Percentiles rank a stretch among this genome's conserved stretches.
Conservation (phyloP, 73 alveolate species). For the Paramecium tetraurelia region DNA sequence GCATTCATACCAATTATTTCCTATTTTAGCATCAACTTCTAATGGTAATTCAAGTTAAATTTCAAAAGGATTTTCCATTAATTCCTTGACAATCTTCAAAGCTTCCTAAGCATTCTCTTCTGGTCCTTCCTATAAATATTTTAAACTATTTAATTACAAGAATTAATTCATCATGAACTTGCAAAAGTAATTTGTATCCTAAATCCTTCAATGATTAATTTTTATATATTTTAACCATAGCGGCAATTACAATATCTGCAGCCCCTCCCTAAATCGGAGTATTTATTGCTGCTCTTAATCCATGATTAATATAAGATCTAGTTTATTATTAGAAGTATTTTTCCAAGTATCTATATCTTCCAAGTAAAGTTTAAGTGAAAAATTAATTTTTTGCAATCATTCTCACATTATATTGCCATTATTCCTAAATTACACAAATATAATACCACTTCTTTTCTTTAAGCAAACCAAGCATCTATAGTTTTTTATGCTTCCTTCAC, state of each 20-base stretch:
- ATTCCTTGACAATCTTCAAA: constrained; percentile 64
- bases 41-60: constrained; percentile 63
- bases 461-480: constrained; percentile 89
- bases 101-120: constrained; percentile 78
- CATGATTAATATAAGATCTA: constrained; percentile 64
- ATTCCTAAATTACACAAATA: not conserved
- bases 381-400: constrained; percentile 66
- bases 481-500: constrained; percentile 81
- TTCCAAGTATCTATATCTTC: constrained; percentile 82
- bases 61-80: constrained; percentile 85
- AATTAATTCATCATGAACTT: constrained; percentile 96
- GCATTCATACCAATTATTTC: constrained; percentile 87
- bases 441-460: constrained; percentile 78
- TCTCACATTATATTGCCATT: constrained; percentile 75
- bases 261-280: constrained; percentile 97
- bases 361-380: constrained; percentile 77
- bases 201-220: constrained; percentile 22
- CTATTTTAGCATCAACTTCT: constrained; percentile 89
- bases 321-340: constrained; percentile 46
- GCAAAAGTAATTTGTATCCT: constrained; percentile 70
- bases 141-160: constrained; percentile 20
- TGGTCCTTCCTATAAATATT: constrained; percentile 83
- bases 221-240: constrained; percentile 79
- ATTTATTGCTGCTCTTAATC: constrained; percentile 87
- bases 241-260: constrained; percentile 96